Base-by-base conservation (phyloP, 441 rosid species). In the Rhodomyrtus psidioides region DNA sequence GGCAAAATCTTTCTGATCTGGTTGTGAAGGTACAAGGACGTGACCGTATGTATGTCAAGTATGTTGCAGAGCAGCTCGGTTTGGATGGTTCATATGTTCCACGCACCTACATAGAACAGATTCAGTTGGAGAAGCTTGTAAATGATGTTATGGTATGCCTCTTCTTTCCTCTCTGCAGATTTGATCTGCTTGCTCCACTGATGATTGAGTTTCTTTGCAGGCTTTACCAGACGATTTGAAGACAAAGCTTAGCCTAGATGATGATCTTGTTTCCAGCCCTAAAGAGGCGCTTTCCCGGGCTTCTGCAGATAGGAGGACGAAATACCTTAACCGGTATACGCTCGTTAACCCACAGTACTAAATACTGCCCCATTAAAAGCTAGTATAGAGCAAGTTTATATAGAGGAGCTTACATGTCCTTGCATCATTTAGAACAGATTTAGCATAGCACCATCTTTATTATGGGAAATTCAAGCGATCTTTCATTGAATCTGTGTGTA, bases 201-300 rank as follows among this genome's bases (percentile, higher is more conserved):
- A 91, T 93, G 85, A 92, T 86, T 14, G 81, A 62, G 85, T 88
- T 87, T 87, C 85, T 87, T 86, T 91, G 92, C 92, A 97, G 99
- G 95, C 99, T 42, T 83, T 97, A 88, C 99, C 99, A 86, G 99
- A 95, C 87, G 99, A 97, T 90, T 88, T 97, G 90, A 96, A 92
- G 93, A 93, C 94, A 42, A 94, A 97, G 88, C 97, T 97, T 54
- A 97, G 99, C 91, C 91, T 97, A 85, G 98, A 96, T 76, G 98
- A 96, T 86, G 99, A 96, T 90, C 62, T 91, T 83, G 93, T 92
- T 89, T 94, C 94, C 81, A 97, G 99, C 92, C 99, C 99, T 83
- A 95, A 97, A 91, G 99, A 96, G 93, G 97, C 98, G 84, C 97
- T 97, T 87, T 97, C 98, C 82, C 96, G 98, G 88, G 98, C 98